Evolutionary conservation across 2,329 filamentous ascomycete genomes (phyloP), one percentile per base, ranked within the genome.

Genomic region (Reticulascus tulasneorum): DNA sequence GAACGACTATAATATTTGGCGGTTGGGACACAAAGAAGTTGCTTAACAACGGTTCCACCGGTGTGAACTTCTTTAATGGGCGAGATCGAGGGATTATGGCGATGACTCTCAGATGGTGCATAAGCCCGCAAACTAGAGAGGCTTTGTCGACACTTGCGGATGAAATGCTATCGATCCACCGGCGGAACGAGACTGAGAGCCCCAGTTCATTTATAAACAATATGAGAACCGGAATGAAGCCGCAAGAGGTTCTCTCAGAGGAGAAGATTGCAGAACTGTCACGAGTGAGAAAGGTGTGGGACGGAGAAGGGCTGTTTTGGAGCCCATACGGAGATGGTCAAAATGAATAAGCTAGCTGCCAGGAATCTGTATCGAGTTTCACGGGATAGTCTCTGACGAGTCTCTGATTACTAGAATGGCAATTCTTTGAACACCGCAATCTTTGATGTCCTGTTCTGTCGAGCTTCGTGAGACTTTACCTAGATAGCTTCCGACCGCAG

Each of bases 251-350:
- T 31, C 47, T 48, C 22, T 29, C 33, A 7, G 19, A 32, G 2
- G 40, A 46, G 2, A 47, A 29, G 20, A 21, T 54, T 19, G 37
- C 27, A 7, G 37, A 46, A 26, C 13, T 54, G 16, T 44, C 10
- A 21, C 33, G 23, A n/a, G 27, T 50, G 6, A 53, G 55, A 35
- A 22, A 13, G 27, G 23, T 17, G 7, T 57, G 53, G 53, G 52
- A 57, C 35, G 12, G 29, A 5, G 42, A 49, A 1, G 39, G 42
- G 0, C 10, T 56, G 1, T 57, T 57, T 32, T 56, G 53, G 53
- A 52, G 35, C 24, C 40, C 35, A 5, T 38, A 37, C 20, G 29
- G 29, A 7, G 29, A n/a, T n/a, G n/a, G n/a, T n/a, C n/a, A n/a
- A n/a, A n/a, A n/a, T n/a, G n/a, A n/a, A n/a, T n/a, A n/a, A n/a